Evolutionary conservation across 2,329 filamentous ascomycete species (phyloP), one percentile per base, ranked within the genome.

Genomic region (Microsporum ferrugineum): DNA sequence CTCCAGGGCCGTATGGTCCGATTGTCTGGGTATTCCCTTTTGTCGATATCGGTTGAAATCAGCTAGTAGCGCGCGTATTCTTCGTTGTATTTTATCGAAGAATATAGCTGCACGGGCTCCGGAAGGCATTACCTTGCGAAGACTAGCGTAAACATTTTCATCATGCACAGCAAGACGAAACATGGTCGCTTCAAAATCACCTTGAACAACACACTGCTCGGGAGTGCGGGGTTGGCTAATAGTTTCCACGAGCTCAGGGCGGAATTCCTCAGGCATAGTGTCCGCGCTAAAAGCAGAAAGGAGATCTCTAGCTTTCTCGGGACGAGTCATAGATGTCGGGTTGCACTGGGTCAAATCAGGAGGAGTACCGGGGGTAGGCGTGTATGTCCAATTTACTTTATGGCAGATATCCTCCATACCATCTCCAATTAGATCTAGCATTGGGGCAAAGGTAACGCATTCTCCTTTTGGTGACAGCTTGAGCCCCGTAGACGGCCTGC

Each of bases 121-220:
- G 2, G 72, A 64, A 0, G 75, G 72, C 69, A 78, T 76, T 2
- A 73, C 72, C 59, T 74, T 75, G 63, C 73, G 74, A 17, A 79
- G 69, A 57, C 72, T 72, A 17, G 67, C 66, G 63, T 72, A 78
- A 31, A 76, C 70, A n/a, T 68, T 68, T 45, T 76, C 72, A 60
- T 79, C 76, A 63, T 77, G 73, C 12, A 76, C 71, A 3, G 76
- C 76, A 3, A 77, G 72, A 29, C 75, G 71, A 65, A 78, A 76
- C 62, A 78, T 70, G 1, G 76, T 79, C 14, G 73, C 75, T 59
- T 74, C 72, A 10, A 79, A 71, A 62, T 78, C 76, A 1, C 73
- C 74, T 61, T 75, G 75, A 14, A 78, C 73, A 14, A 77, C 74
- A 63, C 76, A 76, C 58, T 77, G 71, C 56, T 76, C 74, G 10